Percentiles rank a stretch among this genome's conserved stretches.
phyloP scores from a whole-genome alignment of 2,329 filamentous ascomycete species.

The Pseudopyricularia javanii region DNA sequence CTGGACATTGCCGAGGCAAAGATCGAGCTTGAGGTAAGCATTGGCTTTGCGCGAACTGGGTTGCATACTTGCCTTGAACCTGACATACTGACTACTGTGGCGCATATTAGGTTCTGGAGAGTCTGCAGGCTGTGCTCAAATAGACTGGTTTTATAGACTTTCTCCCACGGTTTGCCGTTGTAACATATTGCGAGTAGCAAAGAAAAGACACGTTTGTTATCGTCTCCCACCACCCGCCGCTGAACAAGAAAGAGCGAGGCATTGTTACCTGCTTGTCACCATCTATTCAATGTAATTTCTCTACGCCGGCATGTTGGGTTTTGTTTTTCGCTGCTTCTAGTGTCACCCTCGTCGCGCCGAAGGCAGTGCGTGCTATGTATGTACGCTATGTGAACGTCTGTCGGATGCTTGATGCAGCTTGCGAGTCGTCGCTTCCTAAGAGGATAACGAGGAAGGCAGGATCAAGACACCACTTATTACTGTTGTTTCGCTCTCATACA shows the following conservation, averaged over 20 bases:
- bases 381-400: no score
- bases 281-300: conserved; percentile 3
- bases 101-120: conserved; percentile 81
- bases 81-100: no score
- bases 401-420: not conserved
- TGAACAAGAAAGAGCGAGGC: conserved; percentile 17
- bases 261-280: conserved; percentile 11
- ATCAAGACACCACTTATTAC: not conserved
- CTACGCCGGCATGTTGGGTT: conserved; percentile 5
- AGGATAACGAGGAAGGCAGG: not conserved
- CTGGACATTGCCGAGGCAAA: conserved; percentile 97
- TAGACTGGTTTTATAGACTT: conserved; percentile 37
- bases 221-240: conserved; percentile 13
- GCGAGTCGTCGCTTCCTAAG: not conserved
- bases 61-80: no score
- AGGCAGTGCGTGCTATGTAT: no score
- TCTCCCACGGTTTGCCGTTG: conserved; percentile 21
- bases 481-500: no score
- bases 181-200: conserved; percentile 13
- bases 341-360: not conserved
- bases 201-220: not conserved
- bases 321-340: not conserved
- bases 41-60: not conserved
- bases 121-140: conserved; percentile 69
- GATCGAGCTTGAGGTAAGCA: conserved; percentile 87